Evolutionary conservation across 768 basidiomycete genomes (phyloP).

Genomic region (Punctularia strigosozonata): DNA sequence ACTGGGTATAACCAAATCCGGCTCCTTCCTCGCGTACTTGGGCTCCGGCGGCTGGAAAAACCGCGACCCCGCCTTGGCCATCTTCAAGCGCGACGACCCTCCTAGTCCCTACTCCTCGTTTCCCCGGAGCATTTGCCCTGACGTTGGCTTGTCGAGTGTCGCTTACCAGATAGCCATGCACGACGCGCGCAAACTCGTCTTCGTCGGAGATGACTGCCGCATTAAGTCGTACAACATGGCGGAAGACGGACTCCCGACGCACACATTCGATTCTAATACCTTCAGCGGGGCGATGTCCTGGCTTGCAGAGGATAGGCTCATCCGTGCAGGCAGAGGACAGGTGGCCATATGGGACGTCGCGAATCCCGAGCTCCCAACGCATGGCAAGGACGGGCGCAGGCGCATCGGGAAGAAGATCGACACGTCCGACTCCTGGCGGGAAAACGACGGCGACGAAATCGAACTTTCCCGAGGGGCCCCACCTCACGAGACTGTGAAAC

Average conservation of each 20-base stretch:
- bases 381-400: constrained; percentile 14
- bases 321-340: constrained; percentile 22
- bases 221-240: constrained; percentile 25
- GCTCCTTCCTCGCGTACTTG: constrained; percentile 15
- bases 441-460: constrained; percentile 16
- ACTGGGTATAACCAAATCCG: constrained; percentile 12
- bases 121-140: constrained; percentile 4
- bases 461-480: constrained; percentile 18
- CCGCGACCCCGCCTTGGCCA: constrained; percentile 17
- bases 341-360: constrained; percentile 27
- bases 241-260: constrained; percentile 11
- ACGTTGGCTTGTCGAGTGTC: constrained; percentile 14
- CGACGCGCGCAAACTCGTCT: constrained; percentile 23
- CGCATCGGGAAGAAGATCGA: constrained; percentile 12
- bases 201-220: constrained; percentile 21
- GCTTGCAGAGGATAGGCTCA: constrained; percentile 15
- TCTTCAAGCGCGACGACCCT: constrained; percentile 15
- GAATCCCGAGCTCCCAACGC: constrained; percentile 17
- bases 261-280: constrained; percentile 18
- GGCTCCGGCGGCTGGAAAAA: constrained; percentile 22
- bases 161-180: constrained; percentile 16
- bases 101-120: constrained; percentile 9
- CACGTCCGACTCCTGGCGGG: constrained; percentile 9
- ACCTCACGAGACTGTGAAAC: constrained; percentile 5
- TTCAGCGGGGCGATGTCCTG: constrained; percentile 20